A percentile compares a stretch with the other conserved stretches of the same genome.
Conservation (phyloP, 148 eudicot species). For the Rhododendron vialii region DNA sequence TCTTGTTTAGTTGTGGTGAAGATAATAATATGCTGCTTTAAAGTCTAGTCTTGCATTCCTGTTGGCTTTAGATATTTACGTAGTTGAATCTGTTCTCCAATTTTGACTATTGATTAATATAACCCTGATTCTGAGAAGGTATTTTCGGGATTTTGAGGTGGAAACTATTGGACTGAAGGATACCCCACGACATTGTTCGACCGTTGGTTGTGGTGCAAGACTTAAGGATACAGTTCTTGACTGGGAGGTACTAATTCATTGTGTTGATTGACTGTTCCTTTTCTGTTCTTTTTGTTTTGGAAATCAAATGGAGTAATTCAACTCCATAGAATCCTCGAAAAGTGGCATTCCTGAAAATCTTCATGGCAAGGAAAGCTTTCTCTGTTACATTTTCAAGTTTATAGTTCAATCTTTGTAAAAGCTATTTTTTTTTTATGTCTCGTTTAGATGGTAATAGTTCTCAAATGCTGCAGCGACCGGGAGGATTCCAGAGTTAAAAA, state of each 20-base stretch:
- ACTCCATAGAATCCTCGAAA: neutral
- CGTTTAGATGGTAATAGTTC: neutral
- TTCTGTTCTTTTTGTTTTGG: neutral
- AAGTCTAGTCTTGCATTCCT: neutral
- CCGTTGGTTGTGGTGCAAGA: conserved; percentile 53
- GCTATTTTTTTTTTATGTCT: neutral
- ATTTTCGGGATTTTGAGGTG: conserved; percentile 90
- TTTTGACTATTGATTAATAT: neutral
- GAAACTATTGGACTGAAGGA: conserved; percentile 95
- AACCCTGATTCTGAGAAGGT: conserved; percentile 37
- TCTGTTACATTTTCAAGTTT: neutral
- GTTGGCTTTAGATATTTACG: neutral
- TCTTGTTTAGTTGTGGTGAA: neutral
- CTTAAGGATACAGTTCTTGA: conserved; percentile 91
- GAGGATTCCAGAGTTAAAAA: neutral
- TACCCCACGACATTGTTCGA: conserved; percentile 74
- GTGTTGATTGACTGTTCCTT: neutral
- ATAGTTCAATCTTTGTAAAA: neutral
- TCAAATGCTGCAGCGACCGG: neutral
- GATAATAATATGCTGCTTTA: neutral
- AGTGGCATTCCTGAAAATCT: neutral
- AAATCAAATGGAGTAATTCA: neutral
- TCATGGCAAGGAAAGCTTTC: no score
- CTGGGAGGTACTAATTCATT: conserved; percentile 74
- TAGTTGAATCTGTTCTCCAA: neutral